These are phyloP conservation scores for Gillenia trifoliata DNA, from an alignment of 306 rosid genomes.

Conservation along the genomic window DNA sequence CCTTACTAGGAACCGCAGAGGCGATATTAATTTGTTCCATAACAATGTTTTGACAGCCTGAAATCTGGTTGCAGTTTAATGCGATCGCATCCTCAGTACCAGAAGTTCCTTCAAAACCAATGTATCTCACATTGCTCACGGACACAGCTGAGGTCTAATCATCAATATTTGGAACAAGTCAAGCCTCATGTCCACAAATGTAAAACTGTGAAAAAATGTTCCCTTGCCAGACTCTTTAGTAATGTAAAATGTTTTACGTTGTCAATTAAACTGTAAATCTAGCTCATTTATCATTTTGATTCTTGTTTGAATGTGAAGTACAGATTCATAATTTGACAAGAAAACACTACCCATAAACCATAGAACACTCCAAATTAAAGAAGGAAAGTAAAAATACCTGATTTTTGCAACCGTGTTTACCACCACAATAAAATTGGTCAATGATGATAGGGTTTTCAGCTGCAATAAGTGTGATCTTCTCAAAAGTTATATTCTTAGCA, in stretches of 20 bases:
- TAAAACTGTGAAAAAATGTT: background rate
- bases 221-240: background rate
- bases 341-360: background rate
- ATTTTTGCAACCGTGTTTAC: background rate
- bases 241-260: no score
- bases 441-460: slow-evolving; percentile 17
- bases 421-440: slow-evolving; percentile 4
- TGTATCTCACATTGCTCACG: slow-evolving; percentile 14
- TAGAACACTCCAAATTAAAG: no score
- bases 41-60: slow-evolving; percentile 16
- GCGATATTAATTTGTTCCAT: slow-evolving; percentile 11
- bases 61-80: slow-evolving; percentile 12
- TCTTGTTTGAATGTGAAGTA: background rate
- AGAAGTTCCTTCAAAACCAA: slow-evolving; percentile 16
- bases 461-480: slow-evolving; percentile 2
- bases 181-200: background rate
- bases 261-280: background rate
- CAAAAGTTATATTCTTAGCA: slow-evolving; percentile 10
- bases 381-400: background rate
- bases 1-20: background rate
- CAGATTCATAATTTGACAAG: background rate
- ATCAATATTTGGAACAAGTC: background rate
- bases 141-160: slow-evolving; percentile 20
- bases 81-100: slow-evolving; percentile 12
- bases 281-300: no score